Percentiles rank a stretch among this genome's conserved stretches.
Conservation (phyloP, 805 yeast species). For the Kuraishia cidri region DNA sequence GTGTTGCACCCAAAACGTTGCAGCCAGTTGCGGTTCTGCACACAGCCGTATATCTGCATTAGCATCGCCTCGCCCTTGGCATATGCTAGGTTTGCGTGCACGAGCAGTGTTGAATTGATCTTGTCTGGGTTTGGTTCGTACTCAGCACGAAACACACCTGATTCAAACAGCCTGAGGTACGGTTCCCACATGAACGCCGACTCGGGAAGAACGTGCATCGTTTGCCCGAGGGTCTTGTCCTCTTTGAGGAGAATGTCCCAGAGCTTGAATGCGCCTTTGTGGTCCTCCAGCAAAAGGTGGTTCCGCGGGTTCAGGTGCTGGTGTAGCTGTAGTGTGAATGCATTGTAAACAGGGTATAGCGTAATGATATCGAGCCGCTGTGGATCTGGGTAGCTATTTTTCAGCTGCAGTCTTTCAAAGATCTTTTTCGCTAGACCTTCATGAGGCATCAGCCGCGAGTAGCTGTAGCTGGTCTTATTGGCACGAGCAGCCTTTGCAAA, state of each 20-base stretch:
- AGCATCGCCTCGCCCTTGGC: conserved; percentile 57
- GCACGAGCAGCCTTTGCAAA: no score
- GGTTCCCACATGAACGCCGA: conserved; percentile 54
- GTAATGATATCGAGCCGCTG: conserved; percentile 45
- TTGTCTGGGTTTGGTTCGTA: no score
- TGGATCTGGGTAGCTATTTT: conserved; percentile 22
- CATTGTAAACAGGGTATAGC: conserved; percentile 49
- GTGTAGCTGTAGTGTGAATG: conserved; percentile 56
- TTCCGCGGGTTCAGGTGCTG: conserved; percentile 49
- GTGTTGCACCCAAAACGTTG: conserved; percentile 60
- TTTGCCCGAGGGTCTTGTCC: no score
- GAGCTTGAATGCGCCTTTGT: no score
- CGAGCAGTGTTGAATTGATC: conserved; percentile 17
- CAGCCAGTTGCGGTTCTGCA: conserved; percentile 66
- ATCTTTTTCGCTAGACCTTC: no score
- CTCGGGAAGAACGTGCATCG: no score
- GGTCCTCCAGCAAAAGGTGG: conserved; percentile 55
- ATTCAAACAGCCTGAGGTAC: conserved; percentile 26
- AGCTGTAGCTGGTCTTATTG: no score
- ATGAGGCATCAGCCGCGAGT: not conserved
- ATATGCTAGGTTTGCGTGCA: conserved; percentile 17
- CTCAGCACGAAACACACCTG: not conserved
- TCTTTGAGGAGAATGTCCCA: no score
- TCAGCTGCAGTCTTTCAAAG: conserved; percentile 36
- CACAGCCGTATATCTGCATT: conserved; percentile 68